Conservation (phyloP, 228 moss, liverwort and hornwort genomes). For the Sphagnum fallax region DNA sequence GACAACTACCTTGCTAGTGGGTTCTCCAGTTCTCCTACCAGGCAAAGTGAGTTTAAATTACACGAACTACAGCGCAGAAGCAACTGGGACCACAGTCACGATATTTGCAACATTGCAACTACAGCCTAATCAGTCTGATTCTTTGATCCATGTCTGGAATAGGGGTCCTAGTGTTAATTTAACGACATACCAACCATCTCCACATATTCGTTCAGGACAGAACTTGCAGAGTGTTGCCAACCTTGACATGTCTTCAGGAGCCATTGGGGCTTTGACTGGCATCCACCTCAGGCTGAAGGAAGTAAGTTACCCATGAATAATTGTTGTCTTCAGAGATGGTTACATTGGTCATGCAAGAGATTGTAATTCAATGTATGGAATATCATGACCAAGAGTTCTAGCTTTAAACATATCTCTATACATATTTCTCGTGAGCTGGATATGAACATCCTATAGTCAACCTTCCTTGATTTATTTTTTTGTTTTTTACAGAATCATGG, state of each 20-base stretch:
- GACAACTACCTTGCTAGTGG: background rate
- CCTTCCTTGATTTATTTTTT: background rate
- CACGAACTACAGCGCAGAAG: constrained; percentile 3
- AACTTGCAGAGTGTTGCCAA: constrained; percentile 3
- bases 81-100: constrained; percentile 20
- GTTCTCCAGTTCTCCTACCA: constrained; percentile 11
- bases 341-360: background rate
- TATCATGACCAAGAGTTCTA: background rate
- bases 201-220: constrained; percentile 11
- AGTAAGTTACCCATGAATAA: constrained; percentile 12
- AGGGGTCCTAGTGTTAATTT: constrained; percentile 26
- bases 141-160: constrained; percentile 61
- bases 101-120: constrained; percentile 42
- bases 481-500: constrained; percentile 44
- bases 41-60: constrained; percentile 26
- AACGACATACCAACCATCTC: constrained; percentile 6
- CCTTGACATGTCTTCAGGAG: constrained; percentile 24
- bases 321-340: background rate
- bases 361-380: background rate
- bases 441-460: background rate
- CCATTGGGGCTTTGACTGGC: background rate
- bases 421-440: background rate
- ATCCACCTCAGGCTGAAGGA: constrained; percentile 42
- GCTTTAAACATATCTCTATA: background rate
- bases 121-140: constrained; percentile 13